Percentiles rank a stretch among this genome's conserved stretches.
Conservation (phyloP, 495 filamentous ascomycete species). For the Massariosphaeria phaeospora region DNA sequence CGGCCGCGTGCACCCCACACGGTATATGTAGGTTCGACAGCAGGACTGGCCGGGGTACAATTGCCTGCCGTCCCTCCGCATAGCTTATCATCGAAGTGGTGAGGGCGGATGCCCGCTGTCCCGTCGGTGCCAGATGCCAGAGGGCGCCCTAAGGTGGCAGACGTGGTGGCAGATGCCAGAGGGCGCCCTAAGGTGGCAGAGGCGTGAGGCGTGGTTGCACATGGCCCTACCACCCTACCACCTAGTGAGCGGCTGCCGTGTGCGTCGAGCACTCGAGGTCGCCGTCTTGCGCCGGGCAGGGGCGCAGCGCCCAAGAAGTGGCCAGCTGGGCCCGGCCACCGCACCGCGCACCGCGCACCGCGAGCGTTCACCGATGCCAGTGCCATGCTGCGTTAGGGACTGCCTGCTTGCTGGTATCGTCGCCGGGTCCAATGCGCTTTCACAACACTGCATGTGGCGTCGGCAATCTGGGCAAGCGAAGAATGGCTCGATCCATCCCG, state of each 20-base stretch:
- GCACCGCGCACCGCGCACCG: neutral
- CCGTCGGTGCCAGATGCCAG: neutral
- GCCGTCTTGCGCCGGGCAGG: slow-evolving; percentile 8
- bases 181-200: neutral
- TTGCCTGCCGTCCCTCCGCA: neutral
- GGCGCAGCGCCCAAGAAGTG: neutral
- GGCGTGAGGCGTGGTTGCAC: slow-evolving; percentile 15
- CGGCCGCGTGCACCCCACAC: neutral
- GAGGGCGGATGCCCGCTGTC: too few relatives aligned
- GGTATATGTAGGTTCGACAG: neutral
- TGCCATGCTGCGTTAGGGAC: too few relatives aligned
- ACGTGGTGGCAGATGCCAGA: neutral
- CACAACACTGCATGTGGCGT: slow-evolving; percentile 7
- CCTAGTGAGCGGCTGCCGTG: neutral
- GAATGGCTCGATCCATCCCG: slow-evolving; percentile 11
- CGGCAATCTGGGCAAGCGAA: slow-evolving; percentile 20
- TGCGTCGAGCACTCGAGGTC: neutral
- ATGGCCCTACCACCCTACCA: neutral
- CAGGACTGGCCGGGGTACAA: neutral
- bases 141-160: neutral
- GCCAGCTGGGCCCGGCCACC: slow-evolving; percentile 7
- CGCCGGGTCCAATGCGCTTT: neutral
- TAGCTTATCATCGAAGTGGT: neutral
- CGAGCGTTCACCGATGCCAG: neutral
- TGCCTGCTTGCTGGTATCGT: neutral